Conservation (phyloP, 2,329 filamentous ascomycete genomes). For the Pestalotiopsis sp. region DNA sequence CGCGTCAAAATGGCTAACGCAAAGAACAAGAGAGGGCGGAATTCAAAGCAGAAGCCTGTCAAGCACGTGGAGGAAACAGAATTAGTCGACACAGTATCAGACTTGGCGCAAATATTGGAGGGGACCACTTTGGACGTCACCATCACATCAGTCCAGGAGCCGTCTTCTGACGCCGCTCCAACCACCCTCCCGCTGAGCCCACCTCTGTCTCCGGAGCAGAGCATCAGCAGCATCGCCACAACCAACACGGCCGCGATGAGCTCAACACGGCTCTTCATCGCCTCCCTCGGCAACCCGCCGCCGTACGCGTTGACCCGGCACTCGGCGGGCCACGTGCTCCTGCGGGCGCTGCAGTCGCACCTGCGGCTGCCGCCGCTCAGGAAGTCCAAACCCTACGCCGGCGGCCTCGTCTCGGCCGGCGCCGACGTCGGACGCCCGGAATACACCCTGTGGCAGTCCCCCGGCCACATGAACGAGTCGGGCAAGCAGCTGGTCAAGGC, state of each 20-base stretch:
- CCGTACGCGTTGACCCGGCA: slow-evolving; percentile 7
- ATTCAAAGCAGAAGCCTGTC: neutral
- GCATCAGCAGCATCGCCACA: neutral
- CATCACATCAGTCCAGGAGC: neutral
- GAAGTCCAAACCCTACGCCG: slow-evolving; percentile 10
- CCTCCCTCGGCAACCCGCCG: slow-evolving; percentile 16
- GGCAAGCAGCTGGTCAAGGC: slow-evolving; percentile 8
- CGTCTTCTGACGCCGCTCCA: no score
- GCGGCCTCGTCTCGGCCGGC: slow-evolving; percentile 6
- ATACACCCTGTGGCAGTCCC: slow-evolving; percentile 13
- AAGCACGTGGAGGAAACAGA: neutral
- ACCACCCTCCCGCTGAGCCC: neutral
- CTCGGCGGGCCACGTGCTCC: slow-evolving; percentile 15
- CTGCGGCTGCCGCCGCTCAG: slow-evolving; percentile 4
- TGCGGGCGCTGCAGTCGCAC: slow-evolving; percentile 13
- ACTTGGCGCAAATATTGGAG: neutral
- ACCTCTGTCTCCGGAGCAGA: neutral
- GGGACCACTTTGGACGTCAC: neutral
- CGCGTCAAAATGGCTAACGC: slow-evolving; percentile 7
- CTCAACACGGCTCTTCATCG: slow-evolving; percentile 10
- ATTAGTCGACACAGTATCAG: neutral
- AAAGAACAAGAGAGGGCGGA: slow-evolving; percentile 2
- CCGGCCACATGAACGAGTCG: slow-evolving; percentile 13
- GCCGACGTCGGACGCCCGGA: slow-evolving; percentile 3
- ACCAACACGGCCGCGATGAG: neutral